Conservation (phyloP, 305 asterid genomes). For the Euphrasia arctica region DNA sequence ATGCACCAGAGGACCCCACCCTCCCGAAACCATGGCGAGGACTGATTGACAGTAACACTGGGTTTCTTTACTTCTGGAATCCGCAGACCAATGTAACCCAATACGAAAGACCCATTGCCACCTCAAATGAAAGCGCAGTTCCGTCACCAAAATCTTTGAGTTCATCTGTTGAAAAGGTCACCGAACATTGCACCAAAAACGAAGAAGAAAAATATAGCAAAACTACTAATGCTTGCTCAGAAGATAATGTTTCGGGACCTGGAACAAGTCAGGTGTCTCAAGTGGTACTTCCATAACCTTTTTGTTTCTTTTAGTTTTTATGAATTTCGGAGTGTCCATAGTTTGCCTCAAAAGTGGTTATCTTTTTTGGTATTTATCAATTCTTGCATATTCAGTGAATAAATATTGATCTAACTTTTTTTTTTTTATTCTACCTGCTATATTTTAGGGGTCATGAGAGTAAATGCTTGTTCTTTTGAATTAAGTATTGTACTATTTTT, state of each 20-base stretch:
- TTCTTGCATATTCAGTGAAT: slow-evolving; percentile 11
- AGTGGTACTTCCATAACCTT: slow-evolving; percentile 14
- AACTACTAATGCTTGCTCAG: slow-evolving; percentile 41
- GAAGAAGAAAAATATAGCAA: slow-evolving; percentile 33
- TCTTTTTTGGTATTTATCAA: background rate
- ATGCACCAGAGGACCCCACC: slow-evolving; percentile 89
- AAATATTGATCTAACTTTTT: background rate
- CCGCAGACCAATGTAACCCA: slow-evolving; percentile 89
- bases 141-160: slow-evolving; percentile 34
- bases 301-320: background rate
- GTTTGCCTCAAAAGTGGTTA: slow-evolving; percentile 7
- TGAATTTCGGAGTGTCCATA: background rate
- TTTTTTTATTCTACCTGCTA: background rate
- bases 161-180: slow-evolving; percentile 47
- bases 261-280: slow-evolving; percentile 46
- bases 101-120: slow-evolving; percentile 61
- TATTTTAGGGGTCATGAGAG: background rate
- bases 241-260: slow-evolving; percentile 40
- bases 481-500: background rate
- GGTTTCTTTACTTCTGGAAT: slow-evolving; percentile 86
- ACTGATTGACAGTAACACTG: slow-evolving; percentile 75
- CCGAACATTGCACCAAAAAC: slow-evolving; percentile 27
- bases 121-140: slow-evolving; percentile 33
- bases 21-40: slow-evolving; percentile 96
- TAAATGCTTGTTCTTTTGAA: slow-evolving; percentile 8